Evolutionary conservation across 169 alveolate genomes (phyloP), one percentile per base, ranked within the genome.

Genomic region (Cryptosporidium canis): DNA sequence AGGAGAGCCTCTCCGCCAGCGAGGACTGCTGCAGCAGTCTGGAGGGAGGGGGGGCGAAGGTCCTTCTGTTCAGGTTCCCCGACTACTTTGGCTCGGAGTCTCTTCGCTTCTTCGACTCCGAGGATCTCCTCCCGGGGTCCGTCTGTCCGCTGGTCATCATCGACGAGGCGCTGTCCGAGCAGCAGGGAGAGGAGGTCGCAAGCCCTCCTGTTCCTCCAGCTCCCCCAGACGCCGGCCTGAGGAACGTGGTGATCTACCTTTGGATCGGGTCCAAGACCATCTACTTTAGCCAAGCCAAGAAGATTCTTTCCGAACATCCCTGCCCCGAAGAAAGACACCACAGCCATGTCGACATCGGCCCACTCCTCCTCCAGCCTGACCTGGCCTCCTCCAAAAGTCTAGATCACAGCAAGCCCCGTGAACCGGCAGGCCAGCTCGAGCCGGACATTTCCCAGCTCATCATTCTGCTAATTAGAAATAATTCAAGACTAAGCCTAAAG

Each of bases 21-120:
- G 77, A 65, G 8, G 77, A 65, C 6, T 18, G 47, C 29, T 8
- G n/a, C 45, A 45, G 51, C 18, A 12, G 0, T 65, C 12, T 29
- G 14, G 39, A 67, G 24, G 27, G 41, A 45, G 31, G 61, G 12
- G 16, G 63, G 9, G 24, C 24, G 9, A 39, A 67, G 14, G 37
- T 67, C 24, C 29, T 43, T 24, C 27, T 70, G 14, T 70, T 48
- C 29, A 70, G 84, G 18, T 70, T 48, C 53, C 84, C 84, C 14
- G 84, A 70, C 37, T 70, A 70, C 12, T 47, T 70, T 70, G 53
- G 53, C 9, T 48, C 39, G 6, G 84, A 70, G 16, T 70, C 84
- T 48, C 66, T 70, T 24, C 43, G 47, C 55, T 70, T 35, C 27
- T 70, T 70, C 37, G 84, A 70, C 29, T 48, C 68, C 1, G 84